phyloP scores from a whole-genome alignment of 2,329 filamentous ascomycete genomes.

The Colletotrichum eremochloae region DNA sequence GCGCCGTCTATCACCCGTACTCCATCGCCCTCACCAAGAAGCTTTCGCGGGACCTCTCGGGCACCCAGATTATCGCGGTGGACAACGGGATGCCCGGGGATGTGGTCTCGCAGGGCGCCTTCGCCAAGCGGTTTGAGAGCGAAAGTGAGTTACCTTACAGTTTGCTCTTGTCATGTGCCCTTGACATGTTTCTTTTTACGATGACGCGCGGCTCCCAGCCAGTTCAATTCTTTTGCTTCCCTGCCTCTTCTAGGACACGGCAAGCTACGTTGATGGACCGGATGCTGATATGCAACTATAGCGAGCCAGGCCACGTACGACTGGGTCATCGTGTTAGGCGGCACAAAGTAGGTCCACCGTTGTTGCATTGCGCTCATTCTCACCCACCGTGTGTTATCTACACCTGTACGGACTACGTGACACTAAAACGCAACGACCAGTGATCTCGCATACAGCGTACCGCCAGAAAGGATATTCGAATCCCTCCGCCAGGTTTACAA shows the following conservation, averaged over 20 bases:
- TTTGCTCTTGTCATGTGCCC: not conserved
- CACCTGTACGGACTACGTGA: not conserved
- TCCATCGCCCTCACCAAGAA: conserved; percentile 60
- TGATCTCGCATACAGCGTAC: conserved; percentile 62
- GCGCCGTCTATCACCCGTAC: conserved; percentile 66
- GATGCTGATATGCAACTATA: conserved; percentile 36
- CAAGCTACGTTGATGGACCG: not conserved
- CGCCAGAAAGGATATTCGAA: conserved; percentile 60
- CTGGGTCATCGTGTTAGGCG: conserved; percentile 74
- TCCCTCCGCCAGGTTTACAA: conserved; percentile 65
- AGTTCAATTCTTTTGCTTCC: not conserved
- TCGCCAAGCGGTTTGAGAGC: conserved; percentile 49
- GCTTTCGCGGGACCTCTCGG: conserved; percentile 61
- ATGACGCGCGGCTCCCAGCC: not conserved
- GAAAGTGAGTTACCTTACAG: conserved; percentile 49
- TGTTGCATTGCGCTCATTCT: not conserved
- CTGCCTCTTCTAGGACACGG: too few relatives aligned
- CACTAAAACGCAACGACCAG: conserved; percentile 47
- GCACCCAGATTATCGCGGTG: conserved; percentile 55
- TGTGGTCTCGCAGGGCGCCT: conserved; percentile 54
- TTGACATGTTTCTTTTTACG: too few relatives aligned
- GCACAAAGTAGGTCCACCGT: conserved; percentile 67
- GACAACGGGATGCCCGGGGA: conserved; percentile 67
- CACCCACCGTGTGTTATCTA: not conserved
- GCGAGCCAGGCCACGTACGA: conserved; percentile 56